These are phyloP conservation scores for Halophytophthora batemanensis DNA, from an alignment of 352 stramenopile species.

Conservation along the genomic window DNA sequence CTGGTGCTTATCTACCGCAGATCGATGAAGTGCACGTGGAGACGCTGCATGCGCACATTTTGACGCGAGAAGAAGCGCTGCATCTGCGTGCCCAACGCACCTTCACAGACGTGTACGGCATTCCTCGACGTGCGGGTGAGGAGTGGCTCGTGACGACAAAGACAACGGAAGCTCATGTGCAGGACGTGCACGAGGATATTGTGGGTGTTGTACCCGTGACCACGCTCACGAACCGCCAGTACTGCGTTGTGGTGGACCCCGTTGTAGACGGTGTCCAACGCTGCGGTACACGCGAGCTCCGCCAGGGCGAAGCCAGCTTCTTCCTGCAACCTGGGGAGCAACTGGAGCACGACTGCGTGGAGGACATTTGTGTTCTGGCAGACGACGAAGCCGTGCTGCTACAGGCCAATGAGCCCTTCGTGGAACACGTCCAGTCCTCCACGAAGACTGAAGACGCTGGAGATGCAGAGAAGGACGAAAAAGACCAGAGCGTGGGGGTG, in stretches of 20 bases:
- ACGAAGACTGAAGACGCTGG: conserved; percentile 19
- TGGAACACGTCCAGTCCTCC: conserved; percentile 29
- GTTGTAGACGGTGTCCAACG: conserved; percentile 62
- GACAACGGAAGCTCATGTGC: conserved; percentile 70
- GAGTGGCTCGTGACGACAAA: conserved; percentile 78
- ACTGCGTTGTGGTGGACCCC: conserved; percentile 76
- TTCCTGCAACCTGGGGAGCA: conserved; percentile 67
- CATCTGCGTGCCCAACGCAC: conserved; percentile 64
- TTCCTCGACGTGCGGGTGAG: conserved; percentile 68
- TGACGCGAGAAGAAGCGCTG: conserved; percentile 63
- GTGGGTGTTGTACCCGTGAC: conserved; percentile 53
- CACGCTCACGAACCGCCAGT: conserved; percentile 79
- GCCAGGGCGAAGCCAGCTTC: conserved; percentile 70
- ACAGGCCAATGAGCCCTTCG: conserved; percentile 64
- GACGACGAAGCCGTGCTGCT: conserved; percentile 81
- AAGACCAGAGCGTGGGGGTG: conserved; percentile 19
- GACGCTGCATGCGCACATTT: conserved; percentile 54
- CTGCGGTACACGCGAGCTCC: conserved; percentile 66
- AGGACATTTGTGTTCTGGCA: conserved; percentile 64
- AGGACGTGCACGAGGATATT: conserved; percentile 77
- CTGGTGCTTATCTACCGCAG: conserved; percentile 69
- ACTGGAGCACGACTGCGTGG: conserved; percentile 56
- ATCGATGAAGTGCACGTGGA: conserved; percentile 72
- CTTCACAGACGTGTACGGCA: conserved; percentile 73
- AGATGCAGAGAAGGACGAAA: not conserved